Evolutionary conservation across 108 stramenopile genomes (phyloP), one percentile per base, ranked within the genome.

Genomic region (Schizochytrium sp.): DNA sequence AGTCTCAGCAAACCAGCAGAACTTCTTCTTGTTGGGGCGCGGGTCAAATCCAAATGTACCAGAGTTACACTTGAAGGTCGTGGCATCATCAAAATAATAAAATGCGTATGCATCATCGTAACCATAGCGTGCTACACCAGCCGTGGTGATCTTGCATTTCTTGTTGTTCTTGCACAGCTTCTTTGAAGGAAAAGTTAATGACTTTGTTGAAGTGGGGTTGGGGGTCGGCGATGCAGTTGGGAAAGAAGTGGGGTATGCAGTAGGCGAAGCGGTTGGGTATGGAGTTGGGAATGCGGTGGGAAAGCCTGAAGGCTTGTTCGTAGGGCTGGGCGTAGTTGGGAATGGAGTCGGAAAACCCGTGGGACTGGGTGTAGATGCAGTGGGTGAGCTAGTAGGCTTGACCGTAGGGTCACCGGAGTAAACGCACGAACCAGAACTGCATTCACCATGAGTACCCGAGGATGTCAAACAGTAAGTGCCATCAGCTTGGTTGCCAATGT

Each of bases 211-310:
- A 0, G 76, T 40, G 2, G 76, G 76, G 28, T 10, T 55, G 0
- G 49, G 13, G 76, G 76, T 83, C 13, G 76, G 76, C 50, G 28
- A 55, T 10, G n/a, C 40, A n/a, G 73, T 83, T 12, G 73, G 73
- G 15, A 4, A 4, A 46, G 28, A 46, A 12, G 72, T 72, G 15
- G 72, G n/a, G 15, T 12, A 41, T 41, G n/a, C 41, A 41, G 72
- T 72, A 13, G 72, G 72, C 13, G 15, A 72, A 72, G 72, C 38
- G 38, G 72, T 72, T 12, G 19, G 13, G 15, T 1, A 28, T 15
- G 17, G 28, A 13, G 2, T 72, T 72, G 1, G 1, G 72, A 17
- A 15, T 15, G 72, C 28, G 42, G 28, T 13, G 15, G 28, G 72
- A 17, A 19, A 19, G 17, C 19, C 59, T 17, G 59, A 19, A n/a